Percentiles rank a stretch among this genome's conserved stretches.
These are phyloP conservation scores for Detonula confervacea DNA, from an alignment of 352 stramenopile genomes.

Conservation along the genomic window DNA sequence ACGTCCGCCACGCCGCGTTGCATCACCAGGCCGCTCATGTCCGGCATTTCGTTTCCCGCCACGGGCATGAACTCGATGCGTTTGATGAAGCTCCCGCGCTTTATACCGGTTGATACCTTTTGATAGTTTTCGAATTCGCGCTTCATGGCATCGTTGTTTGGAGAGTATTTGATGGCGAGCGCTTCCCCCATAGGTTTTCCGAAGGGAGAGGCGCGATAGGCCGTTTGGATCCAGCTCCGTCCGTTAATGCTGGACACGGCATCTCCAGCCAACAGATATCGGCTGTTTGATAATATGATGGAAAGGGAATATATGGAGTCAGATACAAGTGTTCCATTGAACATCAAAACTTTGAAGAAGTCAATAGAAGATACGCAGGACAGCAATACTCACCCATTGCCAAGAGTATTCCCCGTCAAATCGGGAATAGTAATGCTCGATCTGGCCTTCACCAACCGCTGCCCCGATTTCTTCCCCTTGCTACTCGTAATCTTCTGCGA, in stretches of 20 bases:
- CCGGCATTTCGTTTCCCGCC: constrained; percentile 52
- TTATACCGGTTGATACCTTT: constrained; percentile 59
- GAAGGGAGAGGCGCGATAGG: constrained; percentile 63
- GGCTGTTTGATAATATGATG: constrained; percentile 5
- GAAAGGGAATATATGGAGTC: background rate
- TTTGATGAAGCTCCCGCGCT: constrained; percentile 66
- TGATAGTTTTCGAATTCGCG: constrained; percentile 81
- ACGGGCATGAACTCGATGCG: constrained; percentile 71
- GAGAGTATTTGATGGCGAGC: constrained; percentile 75
- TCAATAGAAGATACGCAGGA: constrained; percentile 26
- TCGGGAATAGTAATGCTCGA: constrained; percentile 56
- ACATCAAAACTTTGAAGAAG: background rate
- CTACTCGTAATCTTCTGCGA: constrained; percentile 13
- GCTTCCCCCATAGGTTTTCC: constrained; percentile 62
- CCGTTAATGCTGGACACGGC: constrained; percentile 73
- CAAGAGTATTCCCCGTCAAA: constrained; percentile 61
- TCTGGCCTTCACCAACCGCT: constrained; percentile 26
- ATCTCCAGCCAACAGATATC: constrained; percentile 72
- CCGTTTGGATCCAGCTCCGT: constrained; percentile 78
- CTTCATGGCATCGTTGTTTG: constrained; percentile 80
- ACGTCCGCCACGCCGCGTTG: constrained; percentile 74
- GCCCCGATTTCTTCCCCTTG: constrained; percentile 17
- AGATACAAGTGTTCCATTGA: background rate
- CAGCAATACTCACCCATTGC: constrained; percentile 47
- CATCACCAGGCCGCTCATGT: constrained; percentile 74